phyloP scores from a whole-genome alignment of 2,329 filamentous ascomycete genomes.

The Orbilia blumenaviensis region DNA sequence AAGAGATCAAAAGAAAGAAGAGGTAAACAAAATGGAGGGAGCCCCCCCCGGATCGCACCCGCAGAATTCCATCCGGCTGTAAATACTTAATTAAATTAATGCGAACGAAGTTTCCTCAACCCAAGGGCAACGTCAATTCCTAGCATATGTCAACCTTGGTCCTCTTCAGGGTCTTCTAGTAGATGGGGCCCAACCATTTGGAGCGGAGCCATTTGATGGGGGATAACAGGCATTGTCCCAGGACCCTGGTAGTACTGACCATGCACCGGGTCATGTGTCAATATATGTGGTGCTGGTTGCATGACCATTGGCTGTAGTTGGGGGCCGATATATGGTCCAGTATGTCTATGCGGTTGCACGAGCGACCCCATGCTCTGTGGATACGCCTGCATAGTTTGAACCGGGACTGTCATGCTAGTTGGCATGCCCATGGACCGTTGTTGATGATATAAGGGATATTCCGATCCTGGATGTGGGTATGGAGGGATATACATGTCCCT shows the following conservation, averaged over 20 bases:
- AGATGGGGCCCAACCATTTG: neutral
- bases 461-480: constrained; percentile 7
- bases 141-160: constrained; percentile 8
- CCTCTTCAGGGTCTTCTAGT: neutral
- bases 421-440: constrained; percentile 12
- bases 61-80: neutral
- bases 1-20: neutral
- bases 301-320: constrained; percentile 7
- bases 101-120: neutral
- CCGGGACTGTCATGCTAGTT: neutral
- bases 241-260: constrained; percentile 10
- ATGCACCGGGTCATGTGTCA: constrained; percentile 25
- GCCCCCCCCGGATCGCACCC: neutral
- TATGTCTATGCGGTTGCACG: constrained; percentile 1
- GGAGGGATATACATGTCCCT: neutral
- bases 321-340: neutral
- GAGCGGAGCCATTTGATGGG: constrained; percentile 7
- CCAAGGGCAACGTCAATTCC: neutral
- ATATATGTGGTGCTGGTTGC: constrained; percentile 14
- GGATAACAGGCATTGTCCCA: neutral
- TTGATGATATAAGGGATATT: neutral
- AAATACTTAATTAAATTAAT: constrained; percentile 25
- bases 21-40: neutral
- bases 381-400: neutral
- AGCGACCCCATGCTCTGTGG: constrained; percentile 15